Evolutionary conservation across 1,284 basidiomycete species (phyloP).

Genomic region (Cutaneotrichosporon sp.): DNA sequence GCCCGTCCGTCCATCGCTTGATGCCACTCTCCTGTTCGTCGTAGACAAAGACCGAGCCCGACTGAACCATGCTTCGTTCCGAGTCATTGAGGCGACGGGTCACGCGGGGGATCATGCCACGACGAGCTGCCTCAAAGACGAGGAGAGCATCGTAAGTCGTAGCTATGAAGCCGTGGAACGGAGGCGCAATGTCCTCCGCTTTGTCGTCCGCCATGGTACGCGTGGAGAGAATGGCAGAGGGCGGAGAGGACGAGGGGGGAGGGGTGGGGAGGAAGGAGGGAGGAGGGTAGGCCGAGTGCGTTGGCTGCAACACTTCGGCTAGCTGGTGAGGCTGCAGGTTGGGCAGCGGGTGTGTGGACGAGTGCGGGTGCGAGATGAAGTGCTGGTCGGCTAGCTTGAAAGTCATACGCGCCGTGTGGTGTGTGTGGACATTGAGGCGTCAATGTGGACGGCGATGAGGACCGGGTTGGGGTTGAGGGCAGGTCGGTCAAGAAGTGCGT

Average conservation of each 20-base stretch:
- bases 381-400: background rate
- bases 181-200: conserved; percentile 57
- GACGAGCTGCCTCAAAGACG: conserved; percentile 89
- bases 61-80: conserved; percentile 88
- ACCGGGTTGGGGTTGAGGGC: too few relatives aligned
- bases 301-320: conserved; percentile 6
- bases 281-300: conserved; percentile 1
- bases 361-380: background rate
- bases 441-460: background rate
- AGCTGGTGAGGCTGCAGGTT: conserved; percentile 1
- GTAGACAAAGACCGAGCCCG: conserved; percentile 95
- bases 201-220: conserved; percentile 25
- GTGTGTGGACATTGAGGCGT: background rate
- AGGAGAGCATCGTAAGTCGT: conserved; percentile 93
- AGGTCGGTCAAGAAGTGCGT: background rate
- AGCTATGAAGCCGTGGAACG: conserved; percentile 90
- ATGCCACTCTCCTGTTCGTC: conserved; percentile 97
- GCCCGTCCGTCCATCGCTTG: conserved; percentile 97
- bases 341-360: conserved; percentile 1
- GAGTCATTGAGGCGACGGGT: conserved; percentile 91
- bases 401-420: conserved; percentile 2
- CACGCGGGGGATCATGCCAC: conserved; percentile 87
- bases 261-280: conserved; percentile 10
- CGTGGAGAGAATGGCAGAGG: background rate
- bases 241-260: conserved; percentile 4